A percentile compares a stretch with the other conserved stretches of the same genome.
phyloP scores from a whole-genome alignment of 495 filamentous ascomycete genomes.

The Clohesyomyces aquaticus region DNA sequence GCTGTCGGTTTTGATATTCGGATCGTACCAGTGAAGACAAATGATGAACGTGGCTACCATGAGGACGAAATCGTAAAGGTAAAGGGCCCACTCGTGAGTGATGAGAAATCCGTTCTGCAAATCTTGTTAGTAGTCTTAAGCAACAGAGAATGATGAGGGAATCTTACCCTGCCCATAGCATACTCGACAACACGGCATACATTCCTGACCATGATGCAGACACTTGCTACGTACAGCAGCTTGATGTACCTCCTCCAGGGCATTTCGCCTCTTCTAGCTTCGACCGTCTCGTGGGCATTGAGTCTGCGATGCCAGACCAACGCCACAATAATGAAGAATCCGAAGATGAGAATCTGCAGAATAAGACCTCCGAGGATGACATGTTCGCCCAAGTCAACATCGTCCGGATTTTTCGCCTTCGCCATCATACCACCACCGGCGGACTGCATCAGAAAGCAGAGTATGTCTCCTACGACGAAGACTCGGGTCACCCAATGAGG shows the following conservation, averaged over 20 bases:
- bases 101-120: constrained; percentile 23
- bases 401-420: constrained; percentile 21
- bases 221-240: constrained; percentile 21
- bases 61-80: constrained; percentile 27
- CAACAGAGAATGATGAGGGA: not conserved
- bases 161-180: constrained; percentile 19
- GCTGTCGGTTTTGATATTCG: constrained; percentile 15
- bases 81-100: constrained; percentile 24
- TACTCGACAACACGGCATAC: constrained; percentile 30
- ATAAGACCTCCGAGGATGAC: constrained; percentile 42
- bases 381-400: constrained; percentile 36
- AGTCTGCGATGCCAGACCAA: constrained; percentile 25
- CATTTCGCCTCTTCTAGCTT: not conserved
- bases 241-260: constrained; percentile 20
- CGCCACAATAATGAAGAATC: constrained; percentile 39
- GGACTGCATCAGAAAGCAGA: constrained; percentile 41
- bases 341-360: constrained; percentile 44
- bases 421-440: constrained; percentile 25
- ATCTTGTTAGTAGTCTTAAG: not conserved
- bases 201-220: constrained; percentile 18
- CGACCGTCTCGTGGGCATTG: not conserved
- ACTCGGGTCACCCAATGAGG: constrained; percentile 42
- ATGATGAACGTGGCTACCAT: constrained; percentile 12
- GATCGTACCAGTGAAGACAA: constrained; percentile 24
- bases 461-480: constrained; percentile 44